Percentiles rank a stretch among this genome's conserved stretches.
Conservation (phyloP, 495 filamentous ascomycete species). For the Aspergillus biplanus region DNA sequence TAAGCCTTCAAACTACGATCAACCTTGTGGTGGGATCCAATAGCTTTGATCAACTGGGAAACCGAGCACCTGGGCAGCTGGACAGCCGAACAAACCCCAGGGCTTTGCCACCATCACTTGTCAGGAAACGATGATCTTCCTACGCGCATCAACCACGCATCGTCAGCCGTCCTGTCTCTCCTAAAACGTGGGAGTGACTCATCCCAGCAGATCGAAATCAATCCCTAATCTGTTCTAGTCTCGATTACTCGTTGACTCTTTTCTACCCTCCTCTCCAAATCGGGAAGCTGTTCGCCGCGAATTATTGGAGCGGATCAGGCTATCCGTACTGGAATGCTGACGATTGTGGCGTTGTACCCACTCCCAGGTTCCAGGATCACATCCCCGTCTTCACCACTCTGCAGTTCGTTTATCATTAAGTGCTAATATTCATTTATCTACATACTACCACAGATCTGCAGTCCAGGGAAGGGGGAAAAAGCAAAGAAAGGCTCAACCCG, state of each 20-base stretch:
- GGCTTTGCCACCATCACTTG: too few species aligned
- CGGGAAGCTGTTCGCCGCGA: not conserved
- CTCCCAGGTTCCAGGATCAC: slow-evolving; percentile 3
- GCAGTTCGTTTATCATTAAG: not conserved
- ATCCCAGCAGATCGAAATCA: not conserved
- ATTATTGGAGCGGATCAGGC: not conserved
- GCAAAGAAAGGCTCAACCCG: not conserved
- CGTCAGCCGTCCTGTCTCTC: not conserved
- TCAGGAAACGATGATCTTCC: too few species aligned
- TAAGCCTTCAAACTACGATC: too few species aligned
- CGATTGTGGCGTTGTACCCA: slow-evolving; percentile 3
- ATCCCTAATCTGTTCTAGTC: not conserved
- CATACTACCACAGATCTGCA: too few species aligned
- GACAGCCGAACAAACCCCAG: not conserved
- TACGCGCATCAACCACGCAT: not conserved
- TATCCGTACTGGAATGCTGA: not conserved
- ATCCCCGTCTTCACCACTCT: not conserved
- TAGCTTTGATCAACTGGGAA: too few species aligned
- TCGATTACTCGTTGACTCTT: not conserved
- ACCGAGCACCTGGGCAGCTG: not conserved
- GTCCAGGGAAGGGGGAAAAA: not conserved
- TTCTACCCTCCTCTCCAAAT: not conserved
- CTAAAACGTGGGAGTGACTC: slow-evolving; percentile 1
- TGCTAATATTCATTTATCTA: not conserved
- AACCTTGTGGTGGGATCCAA: too few species aligned